These are phyloP conservation scores for Pyrus hybrid DNA, from an alignment of 331 rosid genomes.

Conservation along the genomic window DNA sequence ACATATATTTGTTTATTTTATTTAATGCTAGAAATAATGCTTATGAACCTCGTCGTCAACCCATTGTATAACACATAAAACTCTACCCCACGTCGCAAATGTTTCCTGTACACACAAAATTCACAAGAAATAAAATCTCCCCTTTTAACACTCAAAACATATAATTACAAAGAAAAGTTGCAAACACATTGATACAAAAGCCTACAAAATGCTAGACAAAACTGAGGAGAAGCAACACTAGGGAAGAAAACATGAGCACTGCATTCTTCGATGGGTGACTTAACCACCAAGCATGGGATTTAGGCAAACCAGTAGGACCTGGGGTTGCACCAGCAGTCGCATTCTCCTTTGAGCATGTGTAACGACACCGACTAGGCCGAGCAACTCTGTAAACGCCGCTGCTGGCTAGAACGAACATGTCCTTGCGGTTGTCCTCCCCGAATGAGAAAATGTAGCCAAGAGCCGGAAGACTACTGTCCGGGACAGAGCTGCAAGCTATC, in stretches of 20 bases:
- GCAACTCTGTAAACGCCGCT: conserved; percentile 73
- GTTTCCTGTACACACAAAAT: too few species aligned
- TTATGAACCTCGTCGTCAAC: too few species aligned
- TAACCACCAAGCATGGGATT: conserved; percentile 39
- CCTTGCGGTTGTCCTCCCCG: conserved; percentile 75
- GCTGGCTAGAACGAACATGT: conserved; percentile 58
- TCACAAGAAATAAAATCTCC: too few species aligned
- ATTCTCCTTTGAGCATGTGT: conserved; percentile 68
- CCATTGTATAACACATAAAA: too few species aligned
- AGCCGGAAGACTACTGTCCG: conserved; percentile 51
- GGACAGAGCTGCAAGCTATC: conserved; percentile 40
- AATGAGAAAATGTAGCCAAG: conserved; percentile 69
- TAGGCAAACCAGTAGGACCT: conserved; percentile 32
- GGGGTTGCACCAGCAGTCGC: conserved; percentile 25
- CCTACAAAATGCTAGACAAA: conserved; percentile 16
- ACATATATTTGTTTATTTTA: too few species aligned
- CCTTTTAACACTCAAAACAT: not conserved
- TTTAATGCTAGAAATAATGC: too few species aligned
- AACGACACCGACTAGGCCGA: conserved; percentile 77
- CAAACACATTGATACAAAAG: not conserved
- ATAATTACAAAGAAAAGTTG: not conserved
- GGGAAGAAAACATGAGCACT: conserved; percentile 33
- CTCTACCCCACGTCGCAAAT: too few species aligned
- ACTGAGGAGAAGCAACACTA: conserved; percentile 33
- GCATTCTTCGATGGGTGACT: conserved; percentile 16